These are phyloP conservation scores for Yamadazyma atmosphaerica DNA, from an alignment of 1,139 yeast species.

Conservation along the genomic window DNA sequence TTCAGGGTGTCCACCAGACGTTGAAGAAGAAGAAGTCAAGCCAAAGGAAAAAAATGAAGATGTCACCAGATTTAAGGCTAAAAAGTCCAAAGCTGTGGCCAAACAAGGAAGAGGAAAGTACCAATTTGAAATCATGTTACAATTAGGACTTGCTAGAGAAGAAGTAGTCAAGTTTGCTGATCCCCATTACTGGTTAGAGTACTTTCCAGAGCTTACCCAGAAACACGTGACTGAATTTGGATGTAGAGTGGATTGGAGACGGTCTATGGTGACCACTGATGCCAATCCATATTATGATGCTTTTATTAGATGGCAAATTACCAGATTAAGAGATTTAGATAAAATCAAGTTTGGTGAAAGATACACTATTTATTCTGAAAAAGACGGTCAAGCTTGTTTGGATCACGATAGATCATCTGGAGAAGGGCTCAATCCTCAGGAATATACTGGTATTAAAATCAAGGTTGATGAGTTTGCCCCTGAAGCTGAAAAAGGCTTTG, in stretches of 20 bases:
- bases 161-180: constrained; percentile 89
- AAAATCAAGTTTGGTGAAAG: constrained; percentile 98
- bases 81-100: constrained; percentile 89
- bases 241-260: constrained; percentile 97
- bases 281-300: constrained; percentile 94
- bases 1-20: constrained; percentile 61
- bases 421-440: constrained; percentile 97
- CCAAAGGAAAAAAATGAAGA: constrained; percentile 67
- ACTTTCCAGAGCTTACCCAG: constrained; percentile 89
- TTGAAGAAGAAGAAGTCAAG: constrained; percentile 35
- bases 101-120: constrained; percentile 92
- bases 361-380: constrained; percentile 94
- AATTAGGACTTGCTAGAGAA: constrained; percentile 79
- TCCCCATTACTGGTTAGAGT: constrained; percentile 82
- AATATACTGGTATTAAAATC: constrained; percentile 91
- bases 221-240: constrained; percentile 81
- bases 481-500: constrained; percentile 53
- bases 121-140: constrained; percentile 95
- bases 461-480: constrained; percentile 61
- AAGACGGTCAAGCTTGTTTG: constrained; percentile 99
- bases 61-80: constrained; percentile 86
- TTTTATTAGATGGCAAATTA: constrained; percentile 96
- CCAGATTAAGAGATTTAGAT: constrained; percentile 78
- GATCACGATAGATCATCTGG: constrained; percentile 98
- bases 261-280: constrained; percentile 94